Evolutionary conservation across 306 rosid genomes (phyloP).

Genomic region (Acacia crassicarpa): DNA sequence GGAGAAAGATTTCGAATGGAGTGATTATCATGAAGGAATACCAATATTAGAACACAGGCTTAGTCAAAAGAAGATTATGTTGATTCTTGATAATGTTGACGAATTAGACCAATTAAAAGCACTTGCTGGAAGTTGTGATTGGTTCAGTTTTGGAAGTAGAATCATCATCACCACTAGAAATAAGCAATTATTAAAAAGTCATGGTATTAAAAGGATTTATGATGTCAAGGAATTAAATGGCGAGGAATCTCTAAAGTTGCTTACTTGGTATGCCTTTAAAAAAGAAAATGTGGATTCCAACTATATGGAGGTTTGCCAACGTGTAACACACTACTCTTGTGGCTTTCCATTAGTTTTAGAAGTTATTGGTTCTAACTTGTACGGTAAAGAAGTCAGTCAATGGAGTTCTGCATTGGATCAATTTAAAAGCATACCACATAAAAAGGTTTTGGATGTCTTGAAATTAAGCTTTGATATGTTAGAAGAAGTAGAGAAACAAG

Average conservation of each 20-base stretch:
- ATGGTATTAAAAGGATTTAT: not conserved
- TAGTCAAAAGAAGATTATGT: not conserved
- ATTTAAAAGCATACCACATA: not conserved
- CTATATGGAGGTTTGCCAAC: not conserved
- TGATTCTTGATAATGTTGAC: slow-evolving; percentile 25
- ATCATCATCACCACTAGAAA: not conserved
- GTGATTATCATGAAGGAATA: not conserved
- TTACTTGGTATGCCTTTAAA: slow-evolving; percentile 11
- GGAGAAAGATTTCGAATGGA: not conserved
- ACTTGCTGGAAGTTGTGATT: not conserved
- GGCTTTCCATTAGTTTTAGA: not conserved
- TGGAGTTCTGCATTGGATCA: not conserved
- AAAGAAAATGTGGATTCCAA: not conserved
- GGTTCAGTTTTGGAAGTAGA: slow-evolving; percentile 19
- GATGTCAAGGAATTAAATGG: not conserved
- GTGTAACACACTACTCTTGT: not conserved
- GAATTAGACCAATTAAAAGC: not conserved
- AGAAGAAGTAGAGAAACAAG: not conserved
- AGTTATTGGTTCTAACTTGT: not conserved
- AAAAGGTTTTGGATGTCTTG: not conserved
- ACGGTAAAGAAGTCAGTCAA: not conserved
- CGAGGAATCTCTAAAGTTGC: not conserved
- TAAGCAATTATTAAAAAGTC: not conserved
- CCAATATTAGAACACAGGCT: not conserved
- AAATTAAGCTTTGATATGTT: not conserved